Conservation (phyloP, 2,329 filamentous ascomycete genomes). For the Aureobasidium musti region DNA sequence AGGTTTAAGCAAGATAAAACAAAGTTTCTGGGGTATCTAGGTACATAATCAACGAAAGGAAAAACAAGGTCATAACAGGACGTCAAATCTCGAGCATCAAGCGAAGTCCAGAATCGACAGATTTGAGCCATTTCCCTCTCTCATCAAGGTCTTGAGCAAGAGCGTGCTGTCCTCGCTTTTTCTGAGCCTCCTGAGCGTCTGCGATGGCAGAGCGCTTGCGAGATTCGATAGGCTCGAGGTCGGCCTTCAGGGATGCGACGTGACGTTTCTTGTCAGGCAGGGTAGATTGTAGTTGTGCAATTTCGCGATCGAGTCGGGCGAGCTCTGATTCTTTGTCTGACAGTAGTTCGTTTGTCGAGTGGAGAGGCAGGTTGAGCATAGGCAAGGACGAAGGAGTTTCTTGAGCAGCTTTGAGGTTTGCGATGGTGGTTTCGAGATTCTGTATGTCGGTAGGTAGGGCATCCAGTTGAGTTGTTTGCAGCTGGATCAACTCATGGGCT, state of each 20-base stretch:
- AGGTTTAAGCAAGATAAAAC: not conserved
- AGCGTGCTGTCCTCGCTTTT: slow-evolving; percentile 62
- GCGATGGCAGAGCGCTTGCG: slow-evolving; percentile 65
- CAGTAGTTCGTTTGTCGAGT: slow-evolving; percentile 47
- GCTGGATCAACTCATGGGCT: slow-evolving; percentile 58
- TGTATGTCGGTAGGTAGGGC: slow-evolving; percentile 56
- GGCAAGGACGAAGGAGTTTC: slow-evolving; percentile 44
- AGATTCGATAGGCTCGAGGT: slow-evolving; percentile 67
- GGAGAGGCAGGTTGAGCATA: slow-evolving; percentile 48
- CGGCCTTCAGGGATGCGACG: slow-evolving; percentile 65
- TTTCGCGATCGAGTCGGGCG: slow-evolving; percentile 46
- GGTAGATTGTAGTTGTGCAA: slow-evolving; percentile 58
- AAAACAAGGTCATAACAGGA: not conserved
- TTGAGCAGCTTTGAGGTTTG: slow-evolving; percentile 47
- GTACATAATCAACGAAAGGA: not conserved
- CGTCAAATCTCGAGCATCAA: slow-evolving; percentile 61
- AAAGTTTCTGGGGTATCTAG: slow-evolving; percentile 1
- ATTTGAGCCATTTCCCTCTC: slow-evolving; percentile 72
- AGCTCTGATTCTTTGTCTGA: slow-evolving; percentile 46
- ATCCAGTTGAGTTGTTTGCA: slow-evolving; percentile 55
- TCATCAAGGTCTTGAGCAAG: slow-evolving; percentile 74
- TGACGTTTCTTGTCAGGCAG: slow-evolving; percentile 67
- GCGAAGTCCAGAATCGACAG: slow-evolving; percentile 64
- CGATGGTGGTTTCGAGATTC: slow-evolving; percentile 54
- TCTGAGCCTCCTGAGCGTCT: slow-evolving; percentile 69